Percentiles rank a stretch among this genome's conserved stretches.
phyloP scores from a whole-genome alignment of 2,329 filamentous ascomycete genomes.

The Lomentospora prolificans region DNA sequence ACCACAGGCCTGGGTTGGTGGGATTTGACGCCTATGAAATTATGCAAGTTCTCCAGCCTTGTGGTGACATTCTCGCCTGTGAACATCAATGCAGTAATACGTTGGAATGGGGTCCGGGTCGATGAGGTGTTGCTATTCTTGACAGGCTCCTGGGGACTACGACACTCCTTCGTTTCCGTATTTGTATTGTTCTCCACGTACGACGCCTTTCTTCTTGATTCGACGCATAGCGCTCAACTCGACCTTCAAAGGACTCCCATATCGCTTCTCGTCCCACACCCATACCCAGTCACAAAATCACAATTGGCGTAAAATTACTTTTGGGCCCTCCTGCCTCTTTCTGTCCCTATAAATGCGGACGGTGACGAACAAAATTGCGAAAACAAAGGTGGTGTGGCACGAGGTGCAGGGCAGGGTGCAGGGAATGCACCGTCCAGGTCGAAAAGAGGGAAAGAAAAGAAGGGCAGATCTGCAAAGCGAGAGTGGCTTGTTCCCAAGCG shows the following conservation, averaged over 20 bases:
- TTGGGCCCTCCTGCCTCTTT: not conserved
- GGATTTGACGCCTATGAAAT: not conserved
- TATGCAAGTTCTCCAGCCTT: not conserved
- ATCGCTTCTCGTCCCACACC: not conserved
- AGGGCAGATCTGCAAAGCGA: not conserved
- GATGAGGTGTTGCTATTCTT: too few species aligned
- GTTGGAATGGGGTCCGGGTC: too few species aligned
- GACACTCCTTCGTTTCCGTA: too few species aligned
- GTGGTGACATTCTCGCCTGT: not conserved
- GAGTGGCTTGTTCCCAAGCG: not conserved
- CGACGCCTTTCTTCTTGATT: too few species aligned
- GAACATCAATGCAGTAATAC: not conserved
- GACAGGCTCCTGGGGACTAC: too few species aligned
- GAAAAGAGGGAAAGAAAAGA: too few species aligned
- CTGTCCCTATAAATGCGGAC: too few species aligned
- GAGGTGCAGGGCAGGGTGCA: too few species aligned
- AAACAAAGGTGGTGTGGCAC: too few species aligned
- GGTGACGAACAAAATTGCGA: too few species aligned
- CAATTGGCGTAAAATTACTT: not conserved
- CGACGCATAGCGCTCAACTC: too few species aligned
- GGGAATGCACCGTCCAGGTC: not conserved
- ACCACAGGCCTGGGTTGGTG: not conserved
- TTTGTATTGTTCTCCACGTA: too few species aligned
- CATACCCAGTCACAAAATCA: not conserved
- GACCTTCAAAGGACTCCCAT: not conserved